A percentile compares a stretch with the other conserved stretches of the same genome.
phyloP scores from a whole-genome alignment of 495 filamentous ascomycete species.

The Evansstolkia leycettana region DNA sequence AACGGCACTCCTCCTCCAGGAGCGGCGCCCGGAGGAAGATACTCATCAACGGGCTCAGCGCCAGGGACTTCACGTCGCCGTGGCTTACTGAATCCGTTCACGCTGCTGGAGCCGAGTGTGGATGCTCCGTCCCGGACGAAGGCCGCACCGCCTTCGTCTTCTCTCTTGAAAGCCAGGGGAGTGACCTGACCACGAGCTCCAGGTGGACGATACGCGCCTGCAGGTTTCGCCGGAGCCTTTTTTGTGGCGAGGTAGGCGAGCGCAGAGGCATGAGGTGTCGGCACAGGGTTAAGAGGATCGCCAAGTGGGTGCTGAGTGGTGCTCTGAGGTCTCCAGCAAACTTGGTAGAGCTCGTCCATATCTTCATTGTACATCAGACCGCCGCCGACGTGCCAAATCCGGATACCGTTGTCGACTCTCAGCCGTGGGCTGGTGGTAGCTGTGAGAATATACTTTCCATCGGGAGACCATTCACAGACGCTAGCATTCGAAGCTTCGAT shows the following conservation, averaged over 20 bases:
- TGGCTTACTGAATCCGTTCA: slow-evolving; percentile 72
- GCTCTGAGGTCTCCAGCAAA: slow-evolving; percentile 74
- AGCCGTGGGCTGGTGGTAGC: slow-evolving; percentile 91
- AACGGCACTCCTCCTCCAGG: slow-evolving; percentile 60
- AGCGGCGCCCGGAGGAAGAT: slow-evolving; percentile 51
- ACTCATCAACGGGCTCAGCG: slow-evolving; percentile 50
- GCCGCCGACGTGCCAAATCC: slow-evolving; percentile 88
- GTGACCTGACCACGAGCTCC: slow-evolving; percentile 82
- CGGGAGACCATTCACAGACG: slow-evolving; percentile 91
- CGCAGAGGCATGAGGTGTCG: slow-evolving; percentile 74
- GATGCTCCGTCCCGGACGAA: slow-evolving; percentile 70
- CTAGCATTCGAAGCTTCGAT: slow-evolving; percentile 93
- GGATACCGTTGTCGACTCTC: slow-evolving; percentile 91
- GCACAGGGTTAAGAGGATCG: slow-evolving; percentile 68
- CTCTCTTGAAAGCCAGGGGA: slow-evolving; percentile 89
- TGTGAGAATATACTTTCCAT: slow-evolving; percentile 88
- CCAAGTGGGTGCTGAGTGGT: slow-evolving; percentile 43
- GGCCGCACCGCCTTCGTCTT: slow-evolving; percentile 90
- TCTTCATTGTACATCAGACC: slow-evolving; percentile 90
- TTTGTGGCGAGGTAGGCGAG: slow-evolving; percentile 68
- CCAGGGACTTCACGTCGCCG: slow-evolving; percentile 66
- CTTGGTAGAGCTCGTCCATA: slow-evolving; percentile 85
- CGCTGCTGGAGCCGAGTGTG: slow-evolving; percentile 34
- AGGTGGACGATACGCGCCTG: slow-evolving; percentile 92
- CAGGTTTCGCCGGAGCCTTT: slow-evolving; percentile 88